These are phyloP conservation scores for Spergularia marina DNA, from an alignment of 148 eudicot genomes.

Conservation along the genomic window DNA sequence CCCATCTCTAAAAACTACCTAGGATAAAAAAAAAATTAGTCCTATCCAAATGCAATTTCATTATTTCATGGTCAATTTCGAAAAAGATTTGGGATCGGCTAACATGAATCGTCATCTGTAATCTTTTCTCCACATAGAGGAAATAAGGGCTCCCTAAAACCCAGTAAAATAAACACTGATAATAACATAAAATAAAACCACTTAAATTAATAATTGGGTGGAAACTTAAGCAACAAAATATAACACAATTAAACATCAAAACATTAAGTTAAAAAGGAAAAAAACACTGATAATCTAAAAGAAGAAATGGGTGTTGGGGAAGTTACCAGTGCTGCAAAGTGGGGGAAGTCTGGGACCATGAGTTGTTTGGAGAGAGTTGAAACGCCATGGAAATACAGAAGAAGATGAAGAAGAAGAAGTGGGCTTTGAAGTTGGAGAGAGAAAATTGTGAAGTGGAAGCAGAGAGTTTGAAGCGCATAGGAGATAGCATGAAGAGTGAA, in stretches of 20 bases:
- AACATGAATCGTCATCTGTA: too few species aligned
- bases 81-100: too few species aligned
- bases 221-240: slow-evolving; percentile 2
- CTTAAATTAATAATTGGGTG: background rate
- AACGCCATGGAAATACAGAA: slow-evolving; percentile 9
- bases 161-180: background rate
- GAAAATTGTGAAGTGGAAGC: slow-evolving; percentile 6
- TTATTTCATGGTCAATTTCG: too few species aligned
- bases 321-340: slow-evolving; percentile 37
- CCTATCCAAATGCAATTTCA: too few species aligned
- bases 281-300: background rate
- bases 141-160: background rate
- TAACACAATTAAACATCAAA: background rate
- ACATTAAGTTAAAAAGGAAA: too few species aligned
- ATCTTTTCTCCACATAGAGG: too few species aligned
- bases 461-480: slow-evolving; percentile 33
- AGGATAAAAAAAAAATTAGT: too few species aligned
- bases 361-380: slow-evolving; percentile 13
- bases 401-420: slow-evolving; percentile 5
- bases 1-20: too few species aligned
- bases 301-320: background rate
- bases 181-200: background rate
- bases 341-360: slow-evolving; percentile 22
- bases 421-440: slow-evolving; percentile 14
- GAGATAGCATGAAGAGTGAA: slow-evolving; percentile 28